These are phyloP conservation scores for Spiromyces aspiralis DNA, from an alignment of 371 early-diverging fungal species.

Conservation along the genomic window DNA sequence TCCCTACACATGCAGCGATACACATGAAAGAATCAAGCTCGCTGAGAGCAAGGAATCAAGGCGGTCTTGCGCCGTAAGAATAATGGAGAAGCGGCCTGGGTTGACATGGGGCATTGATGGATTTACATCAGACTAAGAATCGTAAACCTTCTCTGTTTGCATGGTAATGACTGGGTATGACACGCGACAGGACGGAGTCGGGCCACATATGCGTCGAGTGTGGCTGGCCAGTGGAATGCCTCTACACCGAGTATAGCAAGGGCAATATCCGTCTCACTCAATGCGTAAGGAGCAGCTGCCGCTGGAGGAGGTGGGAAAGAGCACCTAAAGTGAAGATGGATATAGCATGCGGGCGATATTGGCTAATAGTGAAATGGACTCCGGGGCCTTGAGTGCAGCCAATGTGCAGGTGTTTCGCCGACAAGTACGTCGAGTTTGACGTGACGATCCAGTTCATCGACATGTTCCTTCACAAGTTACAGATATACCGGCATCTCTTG, in stretches of 20 bases:
- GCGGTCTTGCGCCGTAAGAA: too few relatives aligned
- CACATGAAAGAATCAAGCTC: constrained; percentile 16
- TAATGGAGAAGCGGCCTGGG: too few relatives aligned
- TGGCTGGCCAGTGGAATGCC: constrained; percentile 48
- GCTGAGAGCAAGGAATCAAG: neutral
- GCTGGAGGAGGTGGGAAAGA: neutral
- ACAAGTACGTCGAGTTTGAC: constrained; percentile 90
- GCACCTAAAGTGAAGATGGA: constrained; percentile 2
- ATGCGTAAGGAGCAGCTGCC: constrained; percentile 44
- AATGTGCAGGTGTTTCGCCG: constrained; percentile 67
- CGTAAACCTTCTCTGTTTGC: too few relatives aligned
- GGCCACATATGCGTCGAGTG: constrained; percentile 61
- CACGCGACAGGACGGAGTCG: too few relatives aligned
- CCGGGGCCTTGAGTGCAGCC: constrained; percentile 25
- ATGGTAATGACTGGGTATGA: too few relatives aligned
- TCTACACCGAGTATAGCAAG: constrained; percentile 77
- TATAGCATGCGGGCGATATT: neutral
- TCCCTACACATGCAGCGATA: too few relatives aligned
- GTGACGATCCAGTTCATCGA: constrained; percentile 82
- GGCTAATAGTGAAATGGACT: neutral
- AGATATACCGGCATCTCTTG: constrained; percentile 80
- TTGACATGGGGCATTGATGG: too few relatives aligned
- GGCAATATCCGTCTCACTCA: constrained; percentile 79
- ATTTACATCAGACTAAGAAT: too few relatives aligned
- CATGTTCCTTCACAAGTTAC: constrained; percentile 79